Percentiles rank a stretch among this genome's conserved stretches.
Conservation (phyloP, 371 early-diverging fungal species). For the Saksenaea oblongispora region DNA sequence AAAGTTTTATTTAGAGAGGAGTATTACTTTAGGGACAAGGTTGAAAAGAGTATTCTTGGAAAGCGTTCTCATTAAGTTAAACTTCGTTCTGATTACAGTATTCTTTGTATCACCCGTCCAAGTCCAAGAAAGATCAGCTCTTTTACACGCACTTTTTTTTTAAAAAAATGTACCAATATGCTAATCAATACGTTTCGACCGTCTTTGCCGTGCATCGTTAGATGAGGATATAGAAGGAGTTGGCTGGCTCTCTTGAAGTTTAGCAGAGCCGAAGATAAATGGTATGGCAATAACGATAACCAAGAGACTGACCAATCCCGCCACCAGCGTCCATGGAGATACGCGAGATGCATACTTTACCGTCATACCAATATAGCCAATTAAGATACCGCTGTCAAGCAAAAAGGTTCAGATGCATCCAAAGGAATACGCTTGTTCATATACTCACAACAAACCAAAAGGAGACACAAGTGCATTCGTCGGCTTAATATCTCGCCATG, state of each 20-base stretch:
- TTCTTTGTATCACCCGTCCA: no score
- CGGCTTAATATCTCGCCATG: conserved; percentile 36
- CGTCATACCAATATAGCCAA: conserved; percentile 29
- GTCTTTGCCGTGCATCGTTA: conserved; percentile 9
- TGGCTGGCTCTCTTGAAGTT: not conserved
- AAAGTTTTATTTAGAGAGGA: no score
- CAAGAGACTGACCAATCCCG: conserved; percentile 23
- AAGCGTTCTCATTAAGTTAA: no score
- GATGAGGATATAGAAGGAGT: not conserved
- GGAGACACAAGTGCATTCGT: conserved; percentile 35
- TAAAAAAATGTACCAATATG: not conserved
- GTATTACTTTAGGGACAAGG: no score
- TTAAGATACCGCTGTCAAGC: conserved; percentile 26
- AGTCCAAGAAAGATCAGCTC: no score
- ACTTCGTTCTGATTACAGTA: no score
- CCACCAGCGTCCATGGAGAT: conserved; percentile 33
- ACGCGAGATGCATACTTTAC: conserved; percentile 34
- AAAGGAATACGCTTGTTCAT: not conserved
- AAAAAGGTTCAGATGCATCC: not conserved
- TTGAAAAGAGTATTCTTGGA: no score
- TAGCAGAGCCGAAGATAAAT: conserved; percentile 6
- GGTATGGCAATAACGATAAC: conserved; percentile 21
- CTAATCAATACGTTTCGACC: conserved; percentile 27
- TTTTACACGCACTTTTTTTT: no score
- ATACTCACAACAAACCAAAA: conserved; percentile 43